phyloP scores from a whole-genome alignment of 176 grass and related monocot species.

The Triticum urartu region DNA sequence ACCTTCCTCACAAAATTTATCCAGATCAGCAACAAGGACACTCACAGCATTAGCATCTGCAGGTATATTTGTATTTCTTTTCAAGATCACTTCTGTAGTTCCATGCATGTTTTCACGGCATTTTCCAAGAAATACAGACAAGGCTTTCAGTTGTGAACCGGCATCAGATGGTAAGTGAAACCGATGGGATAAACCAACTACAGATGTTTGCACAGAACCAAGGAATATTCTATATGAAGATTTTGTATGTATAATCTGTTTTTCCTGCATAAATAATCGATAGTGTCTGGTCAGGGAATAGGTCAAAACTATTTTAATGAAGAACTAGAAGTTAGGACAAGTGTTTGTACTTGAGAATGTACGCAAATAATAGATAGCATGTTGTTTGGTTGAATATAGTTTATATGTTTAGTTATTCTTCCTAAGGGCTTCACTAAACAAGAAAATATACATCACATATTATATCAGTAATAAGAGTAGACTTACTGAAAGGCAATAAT shows the following conservation, averaged over 20 bases:
- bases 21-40: slow-evolving; percentile 64
- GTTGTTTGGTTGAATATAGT: background rate
- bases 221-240: slow-evolving; percentile 34
- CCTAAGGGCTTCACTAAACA: background rate
- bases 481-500: slow-evolving; percentile 78
- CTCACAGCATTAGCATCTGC: slow-evolving; percentile 94
- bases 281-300: background rate
- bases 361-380: slow-evolving; percentile 10
- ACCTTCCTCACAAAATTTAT: slow-evolving; percentile 68
- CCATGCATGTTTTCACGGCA: slow-evolving; percentile 58
- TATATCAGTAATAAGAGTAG: background rate
- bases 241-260: slow-evolving; percentile 47
- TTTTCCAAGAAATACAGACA: slow-evolving; percentile 70
- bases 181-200: slow-evolving; percentile 82
- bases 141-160: slow-evolving; percentile 58
- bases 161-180: slow-evolving; percentile 61
- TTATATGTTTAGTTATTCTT: slow-evolving; percentile 20
- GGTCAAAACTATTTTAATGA: background rate
- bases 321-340: background rate
- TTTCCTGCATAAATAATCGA: slow-evolving; percentile 46
- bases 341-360: slow-evolving; percentile 2
- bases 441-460: background rate
- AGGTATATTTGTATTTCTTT: slow-evolving; percentile 70
- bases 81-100: slow-evolving; percentile 79
- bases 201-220: slow-evolving; percentile 78